Evolutionary conservation across 2,329 filamentous ascomycete species (phyloP).

Genomic region (Claviceps pazoutovae): DNA sequence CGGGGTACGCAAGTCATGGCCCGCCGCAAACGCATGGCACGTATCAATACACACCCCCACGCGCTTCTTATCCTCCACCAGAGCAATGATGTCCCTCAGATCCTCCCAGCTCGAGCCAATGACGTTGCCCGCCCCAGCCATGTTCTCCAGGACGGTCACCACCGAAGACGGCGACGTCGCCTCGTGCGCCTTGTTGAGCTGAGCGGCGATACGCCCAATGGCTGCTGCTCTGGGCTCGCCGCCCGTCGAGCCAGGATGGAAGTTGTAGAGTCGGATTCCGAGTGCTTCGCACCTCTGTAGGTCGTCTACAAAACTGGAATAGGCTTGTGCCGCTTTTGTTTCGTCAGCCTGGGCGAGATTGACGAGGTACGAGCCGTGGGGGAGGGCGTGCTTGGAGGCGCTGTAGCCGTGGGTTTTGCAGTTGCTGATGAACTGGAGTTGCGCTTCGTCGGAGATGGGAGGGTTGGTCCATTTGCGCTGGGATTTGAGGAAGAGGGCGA

Average conservation of each 20-base stretch:
- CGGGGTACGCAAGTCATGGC: slow-evolving; percentile 74
- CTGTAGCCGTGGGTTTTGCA: slow-evolving; percentile 61
- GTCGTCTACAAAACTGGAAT: slow-evolving; percentile 76
- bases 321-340: slow-evolving; percentile 72
- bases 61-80: slow-evolving; percentile 65
- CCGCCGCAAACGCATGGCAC: slow-evolving; percentile 88
- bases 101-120: slow-evolving; percentile 80
- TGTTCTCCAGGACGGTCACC: slow-evolving; percentile 81
- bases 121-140: slow-evolving; percentile 82
- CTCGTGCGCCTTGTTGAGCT: slow-evolving; percentile 69
- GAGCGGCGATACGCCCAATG: slow-evolving; percentile 62
- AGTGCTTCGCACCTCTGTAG: slow-evolving; percentile 71
- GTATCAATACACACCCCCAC: slow-evolving; percentile 95
- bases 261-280: slow-evolving; percentile 90
- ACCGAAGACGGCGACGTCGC: slow-evolving; percentile 52
- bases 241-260: slow-evolving; percentile 80
- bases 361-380: slow-evolving; percentile 91
- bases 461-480: slow-evolving; percentile 91
- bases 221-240: slow-evolving; percentile 53
- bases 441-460: slow-evolving; percentile 53
- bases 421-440: slow-evolving; percentile 53
- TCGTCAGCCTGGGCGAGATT: slow-evolving; percentile 80
- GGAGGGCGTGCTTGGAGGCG: slow-evolving; percentile 59
- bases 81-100: slow-evolving; percentile 66
- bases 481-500: slow-evolving; percentile 90